Evolutionary conservation across 257 asterid species (phyloP), one percentile per base, ranked within the genome.

Genomic region (Penstemon davidsonii): DNA sequence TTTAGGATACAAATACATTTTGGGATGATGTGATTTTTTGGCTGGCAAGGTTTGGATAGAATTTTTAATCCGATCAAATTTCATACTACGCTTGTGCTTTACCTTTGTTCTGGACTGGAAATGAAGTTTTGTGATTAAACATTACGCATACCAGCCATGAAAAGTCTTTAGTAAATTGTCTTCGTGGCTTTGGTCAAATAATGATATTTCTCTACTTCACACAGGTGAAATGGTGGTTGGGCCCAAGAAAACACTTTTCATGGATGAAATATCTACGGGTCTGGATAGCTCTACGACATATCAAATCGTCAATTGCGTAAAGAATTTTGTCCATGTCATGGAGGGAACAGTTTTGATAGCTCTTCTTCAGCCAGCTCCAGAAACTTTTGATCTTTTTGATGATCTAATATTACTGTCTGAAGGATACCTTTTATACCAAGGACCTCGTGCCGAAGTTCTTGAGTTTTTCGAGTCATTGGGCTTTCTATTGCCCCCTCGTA

Each of bases 261-360:
- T 91, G 97, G 97, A 91, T 84, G 96, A 91, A 78, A 91, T 91
- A 79, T 91, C 96, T 5, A 91, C 97, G 50, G 96, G 96, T 47
- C 96, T 91, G 33, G 97, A 91, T 79, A 91, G 97, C 82, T 87
- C 96, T n/a, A 88, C 96, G 5, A 91, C 96, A 7, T 91, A 76
- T 84, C 97, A 91, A 72, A 87, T 91, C 8, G 95, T 91, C 47
- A 88, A 88, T 69, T 91, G 97, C 75, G 43, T 87, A 64, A 81
- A 86, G 72, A 91, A 91, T 70, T 91, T 87, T 76, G 96, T 87
- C 61, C 95, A 91, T 87, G 59, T 84, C 37, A 88, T 91, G 96
- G 95, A 89, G 41, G 96, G 90, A 78, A 88, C 97, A 5, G 82
- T 89, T 76, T 49, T 88, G 54, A 85, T 91, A 93, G 93, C 96